Evolutionary conservation across 164 flowering plant genomes (phyloP), one percentile per base, ranked within the genome.

Genomic region (Vitis riparia): DNA sequence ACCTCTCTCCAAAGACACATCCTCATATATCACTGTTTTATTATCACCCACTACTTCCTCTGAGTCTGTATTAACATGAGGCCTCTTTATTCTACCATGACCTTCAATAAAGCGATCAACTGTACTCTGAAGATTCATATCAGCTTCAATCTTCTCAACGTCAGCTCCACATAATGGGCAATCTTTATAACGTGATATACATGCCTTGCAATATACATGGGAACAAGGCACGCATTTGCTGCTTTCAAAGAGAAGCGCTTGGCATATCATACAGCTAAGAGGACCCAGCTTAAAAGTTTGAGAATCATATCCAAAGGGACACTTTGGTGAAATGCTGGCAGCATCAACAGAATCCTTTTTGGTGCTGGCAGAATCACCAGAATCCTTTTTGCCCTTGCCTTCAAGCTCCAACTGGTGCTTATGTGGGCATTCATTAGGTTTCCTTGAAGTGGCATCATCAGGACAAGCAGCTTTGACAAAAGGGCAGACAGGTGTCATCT

Each of bases 161-260:
- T 89, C 97, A 79, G 93, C 97, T 65, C 99, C 99, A 83, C 99
- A 95, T 27, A 95, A 55, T 3, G 98, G 99, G 76, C 98, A 95
- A 77, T 95, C 98, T 70, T 84, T 88, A 66, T 91, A 93, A 30
- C 92, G 91, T 17, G 89, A 88, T 37, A 95, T 82, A 68, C 99
- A 95, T 23, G 79, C 92, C 77, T 86, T 91, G 99, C 99, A 95
- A 63, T 66, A 95, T 19, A 89, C 82, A 73, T 95, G 99, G 65
- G 97, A 80, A 75, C 99, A 95, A 62, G 98, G 99, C 65, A 88
- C 83, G 37, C 98, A 93, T 86, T 78, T 89, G 82, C 83, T 84
- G 68, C 81, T 77, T 5, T 91, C 84, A 70, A 83, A 95, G 55
- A 95, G 92, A 83, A 95, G 97, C 14, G 99, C 99, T 57, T 87